phyloP scores from a whole-genome alignment of 352 stramenopile genomes.

The Pythium myriotylum region DNA sequence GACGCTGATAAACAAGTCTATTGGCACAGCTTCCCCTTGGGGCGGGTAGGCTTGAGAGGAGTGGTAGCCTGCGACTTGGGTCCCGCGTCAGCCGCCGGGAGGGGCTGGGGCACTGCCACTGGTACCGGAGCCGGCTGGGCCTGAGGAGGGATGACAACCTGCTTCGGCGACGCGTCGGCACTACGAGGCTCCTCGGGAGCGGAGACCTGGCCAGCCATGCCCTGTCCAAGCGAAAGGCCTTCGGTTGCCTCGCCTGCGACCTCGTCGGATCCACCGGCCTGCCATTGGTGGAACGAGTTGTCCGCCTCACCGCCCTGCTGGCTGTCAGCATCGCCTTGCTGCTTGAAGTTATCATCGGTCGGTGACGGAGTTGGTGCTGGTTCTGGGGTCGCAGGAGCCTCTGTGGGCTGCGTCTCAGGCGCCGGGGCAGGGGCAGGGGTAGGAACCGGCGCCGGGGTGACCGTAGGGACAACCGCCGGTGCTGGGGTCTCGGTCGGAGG shows the following conservation, averaged over 20 bases:
- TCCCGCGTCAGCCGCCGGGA: neutral
- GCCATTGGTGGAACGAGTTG: conserved; percentile 8
- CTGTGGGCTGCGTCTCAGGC: neutral
- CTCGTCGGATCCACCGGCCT: neutral
- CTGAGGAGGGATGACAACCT: conserved; percentile 1
- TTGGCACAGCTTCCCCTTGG: conserved; percentile 25
- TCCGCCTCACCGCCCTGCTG: conserved; percentile 6
- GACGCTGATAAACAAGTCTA: conserved; percentile 18
- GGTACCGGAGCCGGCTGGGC: neutral
- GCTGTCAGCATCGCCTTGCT: neutral
- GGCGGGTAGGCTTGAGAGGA: conserved; percentile 15
- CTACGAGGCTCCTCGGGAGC: neutral
- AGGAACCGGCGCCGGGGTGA: neutral
- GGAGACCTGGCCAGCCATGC: too few relatives aligned
- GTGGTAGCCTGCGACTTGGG: neutral
- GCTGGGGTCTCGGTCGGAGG: conserved; percentile 17
- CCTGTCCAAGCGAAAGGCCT: too few relatives aligned
- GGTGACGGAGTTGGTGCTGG: neutral
- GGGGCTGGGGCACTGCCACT: neutral
- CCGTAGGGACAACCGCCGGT: conserved; percentile 2
- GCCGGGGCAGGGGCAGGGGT: neutral
- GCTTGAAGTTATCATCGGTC: neutral
- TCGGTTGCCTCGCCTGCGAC: neutral
- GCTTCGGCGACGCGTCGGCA: neutral
- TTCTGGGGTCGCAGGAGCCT: too few relatives aligned